These are phyloP conservation scores for Lyophyllum semitale DNA, from an alignment of 768 basidiomycete species.

Conservation along the genomic window DNA sequence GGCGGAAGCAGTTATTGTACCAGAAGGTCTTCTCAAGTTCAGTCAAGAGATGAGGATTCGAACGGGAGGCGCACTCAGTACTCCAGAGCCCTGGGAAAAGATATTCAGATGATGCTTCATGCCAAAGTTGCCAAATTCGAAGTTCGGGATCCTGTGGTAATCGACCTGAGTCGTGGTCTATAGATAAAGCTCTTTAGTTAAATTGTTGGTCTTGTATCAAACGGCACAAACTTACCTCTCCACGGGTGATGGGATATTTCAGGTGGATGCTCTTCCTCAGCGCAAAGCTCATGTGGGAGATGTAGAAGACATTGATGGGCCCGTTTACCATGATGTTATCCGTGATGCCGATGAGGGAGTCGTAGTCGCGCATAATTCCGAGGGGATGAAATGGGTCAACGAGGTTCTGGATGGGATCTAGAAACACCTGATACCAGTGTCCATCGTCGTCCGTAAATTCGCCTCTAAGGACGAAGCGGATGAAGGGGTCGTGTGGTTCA, in stretches of 20 bases:
- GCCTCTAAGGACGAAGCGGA: background rate
- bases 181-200: background rate
- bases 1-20: slow-evolving; percentile 26
- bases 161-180: slow-evolving; percentile 2
- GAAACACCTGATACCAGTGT: background rate
- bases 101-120: slow-evolving; percentile 21
- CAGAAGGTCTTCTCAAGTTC: slow-evolving; percentile 13
- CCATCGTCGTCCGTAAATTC: background rate
- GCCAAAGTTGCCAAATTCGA: slow-evolving; percentile 24
- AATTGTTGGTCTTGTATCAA: background rate
- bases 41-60: background rate
- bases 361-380: slow-evolving; percentile 16
- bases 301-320: slow-evolving; percentile 3
- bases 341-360: slow-evolving; percentile 19
- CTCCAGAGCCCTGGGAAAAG: slow-evolving; percentile 27
- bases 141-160: slow-evolving; percentile 29
- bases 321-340: slow-evolving; percentile 6
- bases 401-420: background rate
- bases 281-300: slow-evolving; percentile 1
- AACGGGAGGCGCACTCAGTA: background rate
- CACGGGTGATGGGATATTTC: background rate
- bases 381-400: background rate
- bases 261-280: slow-evolving; percentile 8
- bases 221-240: background rate
- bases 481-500: background rate